Conservation (phyloP, 1,284 basidiomycete genomes). For the Caloboletus firmus region DNA sequence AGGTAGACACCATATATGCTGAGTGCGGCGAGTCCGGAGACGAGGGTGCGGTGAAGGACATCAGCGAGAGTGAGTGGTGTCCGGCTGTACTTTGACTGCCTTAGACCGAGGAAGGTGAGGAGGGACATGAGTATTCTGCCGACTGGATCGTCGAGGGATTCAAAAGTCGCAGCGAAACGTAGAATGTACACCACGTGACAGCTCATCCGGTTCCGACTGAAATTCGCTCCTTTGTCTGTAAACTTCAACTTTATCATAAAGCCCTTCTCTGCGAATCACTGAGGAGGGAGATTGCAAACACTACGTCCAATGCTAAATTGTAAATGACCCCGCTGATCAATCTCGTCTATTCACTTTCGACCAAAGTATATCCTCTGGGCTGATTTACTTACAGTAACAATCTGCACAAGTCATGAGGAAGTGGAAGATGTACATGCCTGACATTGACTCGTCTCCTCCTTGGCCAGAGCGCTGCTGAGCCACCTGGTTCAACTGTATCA, state of each 20-base stretch:
- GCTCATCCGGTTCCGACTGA: neutral
- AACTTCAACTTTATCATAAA: too few species aligned
- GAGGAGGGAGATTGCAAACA: too few species aligned
- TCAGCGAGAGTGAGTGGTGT: conserved; percentile 29
- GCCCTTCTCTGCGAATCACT: too few species aligned
- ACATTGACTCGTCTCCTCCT: too few species aligned
- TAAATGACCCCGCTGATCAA: too few species aligned
- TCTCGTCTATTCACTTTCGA: neutral
- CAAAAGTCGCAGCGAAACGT: neutral
- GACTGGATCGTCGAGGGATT: neutral
- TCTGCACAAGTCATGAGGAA: too few species aligned
- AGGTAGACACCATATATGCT: conserved; percentile 35
- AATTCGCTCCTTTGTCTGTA: too few species aligned
- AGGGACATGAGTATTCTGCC: conserved; percentile 23
- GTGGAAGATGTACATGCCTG: too few species aligned
- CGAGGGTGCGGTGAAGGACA: conserved; percentile 33
- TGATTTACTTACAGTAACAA: too few species aligned
- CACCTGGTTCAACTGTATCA: too few species aligned
- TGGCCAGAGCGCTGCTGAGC: too few species aligned
- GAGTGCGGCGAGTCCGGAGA: conserved; percentile 30
- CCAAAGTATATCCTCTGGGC: neutral
- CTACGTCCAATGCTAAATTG: too few species aligned
- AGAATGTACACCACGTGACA: conserved; percentile 10
- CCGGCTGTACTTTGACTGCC: conserved; percentile 24
- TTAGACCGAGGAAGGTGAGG: conserved; percentile 29